These are phyloP conservation scores for Bathelium albidoporum DNA, from an alignment of 495 filamentous ascomycete species.

Conservation along the genomic window DNA sequence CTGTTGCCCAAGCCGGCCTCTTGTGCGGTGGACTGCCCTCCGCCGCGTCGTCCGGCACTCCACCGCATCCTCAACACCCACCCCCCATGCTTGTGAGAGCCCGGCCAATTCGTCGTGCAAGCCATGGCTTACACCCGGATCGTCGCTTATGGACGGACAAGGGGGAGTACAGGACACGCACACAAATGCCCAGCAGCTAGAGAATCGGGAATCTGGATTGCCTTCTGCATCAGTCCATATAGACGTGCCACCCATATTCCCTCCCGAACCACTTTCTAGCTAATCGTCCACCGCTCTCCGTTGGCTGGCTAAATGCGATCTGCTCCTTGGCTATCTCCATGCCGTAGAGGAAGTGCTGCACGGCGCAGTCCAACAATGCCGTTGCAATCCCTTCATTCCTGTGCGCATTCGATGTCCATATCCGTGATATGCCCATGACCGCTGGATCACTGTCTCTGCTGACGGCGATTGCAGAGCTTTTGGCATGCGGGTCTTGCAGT, in stretches of 20 bases:
- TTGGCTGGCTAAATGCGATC: slow-evolving; percentile 69
- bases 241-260: slow-evolving; percentile 31
- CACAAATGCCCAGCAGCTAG: neutral
- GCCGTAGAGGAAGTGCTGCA: slow-evolving; percentile 55
- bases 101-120: neutral
- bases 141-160: neutral
- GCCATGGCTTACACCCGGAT: neutral
- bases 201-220: neutral
- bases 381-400: slow-evolving; percentile 52
- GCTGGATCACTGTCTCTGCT: slow-evolving; percentile 36
- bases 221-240: slow-evolving; percentile 24
- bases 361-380: slow-evolving; percentile 51
- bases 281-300: slow-evolving; percentile 52
- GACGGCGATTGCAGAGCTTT: slow-evolving; percentile 33
- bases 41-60: neutral
- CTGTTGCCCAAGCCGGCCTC: no score
- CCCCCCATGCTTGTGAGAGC: neutral
- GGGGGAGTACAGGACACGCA: no score
- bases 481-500: slow-evolving; percentile 10
- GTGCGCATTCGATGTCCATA: slow-evolving; percentile 56
- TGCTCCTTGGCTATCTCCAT: slow-evolving; percentile 51
- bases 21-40: neutral
- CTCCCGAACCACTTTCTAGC: slow-evolving; percentile 54
- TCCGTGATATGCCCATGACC: slow-evolving; percentile 58
- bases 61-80: neutral